Percentiles rank a stretch among this genome's conserved stretches.
Conservation (phyloP, 352 stramenopile species). For the Halophytophthora polymorphica region DNA sequence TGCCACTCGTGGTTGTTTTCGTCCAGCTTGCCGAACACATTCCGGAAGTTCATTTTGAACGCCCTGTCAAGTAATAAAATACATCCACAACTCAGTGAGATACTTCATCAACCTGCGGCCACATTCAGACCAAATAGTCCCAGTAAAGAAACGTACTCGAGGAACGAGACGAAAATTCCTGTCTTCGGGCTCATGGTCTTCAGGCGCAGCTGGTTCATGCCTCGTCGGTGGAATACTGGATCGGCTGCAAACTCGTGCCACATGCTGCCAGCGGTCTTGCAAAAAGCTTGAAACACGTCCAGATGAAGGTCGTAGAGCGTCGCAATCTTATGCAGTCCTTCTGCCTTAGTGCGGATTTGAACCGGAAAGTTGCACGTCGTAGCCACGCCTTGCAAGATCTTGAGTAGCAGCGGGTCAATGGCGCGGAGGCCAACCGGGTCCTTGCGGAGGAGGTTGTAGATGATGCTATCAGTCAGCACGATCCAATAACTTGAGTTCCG, state of each 20-base stretch:
- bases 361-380: slow-evolving; percentile 35
- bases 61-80: slow-evolving; percentile 28
- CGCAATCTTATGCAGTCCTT: slow-evolving; percentile 16
- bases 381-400: slow-evolving; percentile 42
- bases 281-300: slow-evolving; percentile 67
- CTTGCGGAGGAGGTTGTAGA: slow-evolving; percentile 46
- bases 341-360: slow-evolving; percentile 17
- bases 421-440: slow-evolving; percentile 39
- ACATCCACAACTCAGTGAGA: slow-evolving; percentile 1
- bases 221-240: slow-evolving; percentile 9
- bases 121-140: neutral
- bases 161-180: slow-evolving; percentile 64
- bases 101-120: neutral
- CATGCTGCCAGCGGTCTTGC: slow-evolving; percentile 32
- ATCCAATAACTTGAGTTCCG: slow-evolving; percentile 69
- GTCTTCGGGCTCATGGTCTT: slow-evolving; percentile 62
- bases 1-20: slow-evolving; percentile 50
- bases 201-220: slow-evolving; percentile 35
- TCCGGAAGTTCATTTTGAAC: slow-evolving; percentile 70
- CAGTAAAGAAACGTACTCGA: slow-evolving; percentile 48
- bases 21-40: slow-evolving; percentile 52
- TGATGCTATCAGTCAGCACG: slow-evolving; percentile 63
- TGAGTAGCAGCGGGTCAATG: slow-evolving; percentile 48
- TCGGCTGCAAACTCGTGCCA: slow-evolving; percentile 32
- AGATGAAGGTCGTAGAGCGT: slow-evolving; percentile 63